Base-by-base conservation (phyloP, 2,329 filamentous ascomycete genomes). In the Diaporthe nobilis region DNA sequence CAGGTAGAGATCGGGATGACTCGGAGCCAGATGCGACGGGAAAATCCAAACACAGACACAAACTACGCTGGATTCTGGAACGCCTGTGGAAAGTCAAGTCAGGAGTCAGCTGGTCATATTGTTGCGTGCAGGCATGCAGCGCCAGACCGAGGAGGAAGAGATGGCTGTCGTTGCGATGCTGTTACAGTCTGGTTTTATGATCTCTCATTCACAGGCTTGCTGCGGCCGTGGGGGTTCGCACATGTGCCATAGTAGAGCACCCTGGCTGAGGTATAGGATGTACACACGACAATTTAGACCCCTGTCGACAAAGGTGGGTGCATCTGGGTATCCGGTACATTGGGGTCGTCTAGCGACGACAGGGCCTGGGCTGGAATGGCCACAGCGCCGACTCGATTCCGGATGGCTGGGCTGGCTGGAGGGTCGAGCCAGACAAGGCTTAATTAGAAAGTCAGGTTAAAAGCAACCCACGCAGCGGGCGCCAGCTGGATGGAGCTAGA, bases 141-240 rank as follows among this genome's bases (percentile, higher is more conserved):
- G n/a, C 39, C 28, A n/a, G 63, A 68, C 31, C 63, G 13, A 39
- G 34, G 65, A 55, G 34, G 9, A 28, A 39, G 22, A 17, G 34
- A 55, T 42, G 34, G 13, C 17, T 55, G 49, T 51, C 37, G 31
- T 13, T 22, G n/a, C 34, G 49, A 13, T 70, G 49, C 65, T 42
- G 65, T 70, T 55, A 31, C 65, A 70, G 65, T 70, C 22, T 25
- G 63, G 63, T 68, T 68, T 53, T 68, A 68, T 53, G 63, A 68
- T 22, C 47, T 42, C 63, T 53, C 63, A 53, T 53, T 44, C 63
- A 68, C 47, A 37, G 44, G 63, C 63, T 20, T 42, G 34, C 65
- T 55, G 44, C 44, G 20, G 22, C 65, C 49, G 65, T 70, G 65
- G 65, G 65, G 65, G 65, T 68, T 53, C 15, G n/a, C 15, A 28